phyloP scores from a whole-genome alignment of 78 protist species.

The Dictyostelium capitatum region DNA sequence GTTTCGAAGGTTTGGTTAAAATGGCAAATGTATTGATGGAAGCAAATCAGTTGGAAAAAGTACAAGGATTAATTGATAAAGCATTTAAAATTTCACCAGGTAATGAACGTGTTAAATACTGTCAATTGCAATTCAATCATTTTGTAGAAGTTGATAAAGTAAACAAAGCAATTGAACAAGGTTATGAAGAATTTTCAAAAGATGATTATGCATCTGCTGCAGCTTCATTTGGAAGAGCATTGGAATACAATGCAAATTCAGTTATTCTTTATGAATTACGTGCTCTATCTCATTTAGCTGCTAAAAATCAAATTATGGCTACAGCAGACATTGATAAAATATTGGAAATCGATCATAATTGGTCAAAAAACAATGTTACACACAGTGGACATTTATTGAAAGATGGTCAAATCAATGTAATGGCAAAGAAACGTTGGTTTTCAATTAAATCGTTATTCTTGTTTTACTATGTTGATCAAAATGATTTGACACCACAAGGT shows the following conservation, averaged over 20 bases:
- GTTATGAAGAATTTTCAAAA: slow-evolving; percentile 26
- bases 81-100: not conserved
- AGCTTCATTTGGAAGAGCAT: slow-evolving; percentile 13
- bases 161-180: slow-evolving; percentile 39
- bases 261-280: slow-evolving; percentile 46
- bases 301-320: slow-evolving; percentile 37
- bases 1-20: slow-evolving; percentile 16
- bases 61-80: slow-evolving; percentile 35
- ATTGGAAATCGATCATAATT: slow-evolving; percentile 75
- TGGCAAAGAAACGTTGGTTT: slow-evolving; percentile 79
- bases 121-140: slow-evolving; percentile 24
- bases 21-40: slow-evolving; percentile 50
- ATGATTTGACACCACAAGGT: slow-evolving; percentile 62
- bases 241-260: slow-evolving; percentile 44
- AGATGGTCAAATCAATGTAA: slow-evolving; percentile 82
- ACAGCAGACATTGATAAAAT: slow-evolving; percentile 28
- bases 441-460: slow-evolving; percentile 41
- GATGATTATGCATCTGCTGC: slow-evolving; percentile 37
- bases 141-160: slow-evolving; percentile 33
- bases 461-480: slow-evolving; percentile 41
- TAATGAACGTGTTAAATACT: slow-evolving; percentile 5
- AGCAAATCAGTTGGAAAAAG: slow-evolving; percentile 36
- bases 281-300: slow-evolving; percentile 27
- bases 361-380: slow-evolving; percentile 38
- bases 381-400: slow-evolving; percentile 37